Conservation (phyloP, 1,139 yeast species). For the Kodamaea sp. region DNA sequence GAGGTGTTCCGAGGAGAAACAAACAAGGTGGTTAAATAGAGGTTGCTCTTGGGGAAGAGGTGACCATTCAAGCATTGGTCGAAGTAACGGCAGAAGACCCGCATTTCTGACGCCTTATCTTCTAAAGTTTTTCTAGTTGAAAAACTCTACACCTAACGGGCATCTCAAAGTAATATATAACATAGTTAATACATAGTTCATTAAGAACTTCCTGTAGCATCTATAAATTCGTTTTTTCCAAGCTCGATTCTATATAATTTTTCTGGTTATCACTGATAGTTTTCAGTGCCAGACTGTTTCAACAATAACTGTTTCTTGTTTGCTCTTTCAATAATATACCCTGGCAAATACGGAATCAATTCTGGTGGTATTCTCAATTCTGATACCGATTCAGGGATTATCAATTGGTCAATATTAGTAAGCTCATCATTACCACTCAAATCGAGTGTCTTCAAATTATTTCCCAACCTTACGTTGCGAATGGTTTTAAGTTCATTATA, state of each 20-base stretch:
- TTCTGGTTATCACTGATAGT: no score
- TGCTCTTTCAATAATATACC: conserved; percentile 42
- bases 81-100: no score
- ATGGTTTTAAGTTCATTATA: conserved; percentile 44
- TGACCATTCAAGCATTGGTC: no score
- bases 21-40: no score
- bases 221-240: background rate
- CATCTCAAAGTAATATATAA: no score
- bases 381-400: conserved; percentile 39
- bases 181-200: no score
- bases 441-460: conserved; percentile 35
- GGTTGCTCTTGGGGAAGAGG: no score
- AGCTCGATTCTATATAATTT: no score
- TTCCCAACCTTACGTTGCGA: conserved; percentile 40
- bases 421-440: conserved; percentile 48
- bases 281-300: conserved; percentile 28
- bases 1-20: no score
- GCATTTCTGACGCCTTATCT: no score
- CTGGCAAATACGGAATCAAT: conserved; percentile 39
- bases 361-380: conserved; percentile 41
- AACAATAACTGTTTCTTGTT: conserved; percentile 36
- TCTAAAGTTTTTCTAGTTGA: no score
- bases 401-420: conserved; percentile 38
- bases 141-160: no score
- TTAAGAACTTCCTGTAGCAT: background rate